Evolutionary conservation across 345 rosid genomes (phyloP).

Genomic region (Reutealis trisperma): DNA sequence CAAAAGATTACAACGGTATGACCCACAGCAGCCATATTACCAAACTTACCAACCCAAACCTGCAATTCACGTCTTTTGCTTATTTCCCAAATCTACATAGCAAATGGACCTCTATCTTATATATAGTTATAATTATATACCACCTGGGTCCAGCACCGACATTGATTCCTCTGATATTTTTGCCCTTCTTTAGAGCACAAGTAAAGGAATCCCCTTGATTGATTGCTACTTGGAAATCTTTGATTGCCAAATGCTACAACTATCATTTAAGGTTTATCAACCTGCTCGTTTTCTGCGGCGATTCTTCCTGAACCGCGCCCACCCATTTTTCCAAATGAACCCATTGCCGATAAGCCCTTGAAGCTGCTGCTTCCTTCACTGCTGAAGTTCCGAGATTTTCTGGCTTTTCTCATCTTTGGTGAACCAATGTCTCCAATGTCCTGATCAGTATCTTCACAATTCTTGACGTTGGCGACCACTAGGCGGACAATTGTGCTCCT

Average conservation of each 20-base stretch:
- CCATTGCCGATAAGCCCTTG: constrained; percentile 70
- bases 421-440: constrained; percentile 56
- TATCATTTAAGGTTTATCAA: constrained; percentile 50
- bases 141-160: constrained; percentile 34
- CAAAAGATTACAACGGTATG: constrained; percentile 38
- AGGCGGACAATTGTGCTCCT: constrained; percentile 72
- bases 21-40: constrained; percentile 28
- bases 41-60: constrained; percentile 44
- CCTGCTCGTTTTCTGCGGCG: constrained; percentile 58
- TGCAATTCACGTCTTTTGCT: constrained; percentile 35
- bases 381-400: constrained; percentile 66
- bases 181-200: constrained; percentile 8
- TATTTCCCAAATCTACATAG: constrained; percentile 45
- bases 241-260: constrained; percentile 30
- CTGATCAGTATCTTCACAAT: constrained; percentile 46
- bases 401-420: constrained; percentile 59
- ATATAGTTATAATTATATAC: constrained; percentile 20
- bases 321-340: constrained; percentile 66
- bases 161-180: constrained; percentile 18
- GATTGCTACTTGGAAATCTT: constrained; percentile 34
- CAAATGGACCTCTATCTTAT: constrained; percentile 29
- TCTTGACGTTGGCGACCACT: constrained; percentile 61
- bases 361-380: constrained; percentile 96
- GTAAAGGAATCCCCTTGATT: constrained; percentile 15
- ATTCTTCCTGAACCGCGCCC: constrained; percentile 77